Conservation (phyloP, 1,284 basidiomycete genomes). For the Boletellus deceptivus region DNA sequence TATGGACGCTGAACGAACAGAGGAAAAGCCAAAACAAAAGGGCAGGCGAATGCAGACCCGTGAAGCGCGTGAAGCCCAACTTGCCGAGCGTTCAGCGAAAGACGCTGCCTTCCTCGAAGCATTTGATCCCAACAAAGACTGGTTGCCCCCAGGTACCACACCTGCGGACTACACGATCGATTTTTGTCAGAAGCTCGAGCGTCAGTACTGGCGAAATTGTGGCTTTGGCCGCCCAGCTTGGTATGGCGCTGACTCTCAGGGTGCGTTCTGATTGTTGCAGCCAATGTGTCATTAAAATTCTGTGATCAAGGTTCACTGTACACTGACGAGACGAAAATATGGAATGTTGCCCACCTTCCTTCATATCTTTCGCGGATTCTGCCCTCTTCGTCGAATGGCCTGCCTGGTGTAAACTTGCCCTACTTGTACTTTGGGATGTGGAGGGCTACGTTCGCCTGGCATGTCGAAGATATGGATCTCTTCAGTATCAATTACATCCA, state of each 20-base stretch:
- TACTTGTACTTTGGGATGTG: conserved; percentile 99
- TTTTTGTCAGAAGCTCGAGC: conserved; percentile 85
- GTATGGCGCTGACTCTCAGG: conserved; percentile 97
- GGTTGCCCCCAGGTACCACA: conserved; percentile 74
- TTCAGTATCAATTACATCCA: conserved; percentile 99
- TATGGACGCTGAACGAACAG: conserved; percentile 13
- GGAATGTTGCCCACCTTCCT: conserved; percentile 93
- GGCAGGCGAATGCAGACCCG: conserved; percentile 47
- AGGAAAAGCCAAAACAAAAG: conserved; percentile 42
- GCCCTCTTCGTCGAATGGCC: conserved; percentile 59
- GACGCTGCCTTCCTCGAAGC: conserved; percentile 65
- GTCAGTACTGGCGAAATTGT: conserved; percentile 90
- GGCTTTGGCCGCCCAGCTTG: conserved; percentile 85
- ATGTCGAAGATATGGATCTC: conserved; percentile 97
- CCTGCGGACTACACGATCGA: conserved; percentile 79
- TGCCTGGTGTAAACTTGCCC: conserved; percentile 96
- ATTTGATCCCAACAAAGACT: conserved; percentile 69
- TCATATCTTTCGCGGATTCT: conserved; percentile 86
- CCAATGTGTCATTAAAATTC: background rate
- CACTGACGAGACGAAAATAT: conserved; percentile 74
- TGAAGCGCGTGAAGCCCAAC: conserved; percentile 51
- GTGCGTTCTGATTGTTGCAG: conserved; percentile 38
- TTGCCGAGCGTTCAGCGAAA: conserved; percentile 51
- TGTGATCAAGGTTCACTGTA: conserved; percentile 72
- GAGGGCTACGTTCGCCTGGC: conserved; percentile 98